These are phyloP conservation scores for Pseudogymnoascus sp. DNA, from an alignment of 2,329 filamentous ascomycete genomes.

Conservation along the genomic window DNA sequence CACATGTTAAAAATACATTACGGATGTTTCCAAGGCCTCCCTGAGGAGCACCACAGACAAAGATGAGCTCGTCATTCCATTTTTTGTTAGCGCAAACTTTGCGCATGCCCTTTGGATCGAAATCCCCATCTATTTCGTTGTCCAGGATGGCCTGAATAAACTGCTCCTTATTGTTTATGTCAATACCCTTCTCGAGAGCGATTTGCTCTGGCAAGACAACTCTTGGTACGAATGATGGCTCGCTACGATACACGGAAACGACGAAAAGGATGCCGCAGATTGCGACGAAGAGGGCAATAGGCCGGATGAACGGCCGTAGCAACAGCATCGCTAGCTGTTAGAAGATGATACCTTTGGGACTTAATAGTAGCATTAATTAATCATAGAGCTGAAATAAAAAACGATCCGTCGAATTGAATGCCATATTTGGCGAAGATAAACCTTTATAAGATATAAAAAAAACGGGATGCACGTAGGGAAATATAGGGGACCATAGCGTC, in stretches of 20 bases:
- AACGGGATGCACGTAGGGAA: too few species aligned
- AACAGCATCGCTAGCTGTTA: neutral
- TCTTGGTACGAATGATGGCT: neutral
- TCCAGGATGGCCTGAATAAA: conserved; percentile 15
- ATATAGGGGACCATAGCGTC: too few species aligned
- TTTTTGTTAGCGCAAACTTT: conserved; percentile 28
- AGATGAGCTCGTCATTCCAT: conserved; percentile 35
- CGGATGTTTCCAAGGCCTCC: conserved; percentile 37
- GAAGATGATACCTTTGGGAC: neutral
- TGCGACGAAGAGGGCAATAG: neutral
- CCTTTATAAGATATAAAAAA: too few species aligned
- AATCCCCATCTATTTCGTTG: conserved; percentile 18
- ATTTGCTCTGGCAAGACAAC: neutral
- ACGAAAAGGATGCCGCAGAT: neutral
- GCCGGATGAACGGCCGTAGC: neutral
- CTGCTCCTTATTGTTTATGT: neutral
- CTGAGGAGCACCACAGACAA: conserved; percentile 34
- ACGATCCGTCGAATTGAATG: too few species aligned
- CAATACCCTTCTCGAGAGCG: neutral
- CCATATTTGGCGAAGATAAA: too few species aligned
- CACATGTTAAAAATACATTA: conserved; percentile 36
- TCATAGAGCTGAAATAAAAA: too few species aligned
- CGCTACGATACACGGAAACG: neutral
- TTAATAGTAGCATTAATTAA: neutral
- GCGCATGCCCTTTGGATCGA: conserved; percentile 14